phyloP scores from a whole-genome alignment of 441 rosid species.

The Cnidoscolus chayamansa region DNA sequence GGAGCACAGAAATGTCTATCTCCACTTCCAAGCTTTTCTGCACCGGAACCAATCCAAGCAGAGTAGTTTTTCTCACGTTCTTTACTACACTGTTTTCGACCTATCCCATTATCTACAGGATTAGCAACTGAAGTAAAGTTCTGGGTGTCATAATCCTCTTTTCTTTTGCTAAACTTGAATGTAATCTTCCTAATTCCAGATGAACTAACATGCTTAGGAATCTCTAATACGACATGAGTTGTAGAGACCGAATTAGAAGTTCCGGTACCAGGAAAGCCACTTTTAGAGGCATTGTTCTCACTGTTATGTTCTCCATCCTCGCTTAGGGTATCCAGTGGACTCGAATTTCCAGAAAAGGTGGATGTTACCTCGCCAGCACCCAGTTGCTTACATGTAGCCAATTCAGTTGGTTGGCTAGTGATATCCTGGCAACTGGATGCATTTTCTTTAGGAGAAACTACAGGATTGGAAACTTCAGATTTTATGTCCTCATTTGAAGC shows the following conservation, averaged over 20 bases:
- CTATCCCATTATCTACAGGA: constrained; percentile 13
- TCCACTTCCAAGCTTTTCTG: constrained; percentile 26
- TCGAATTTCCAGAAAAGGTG: constrained; percentile 37
- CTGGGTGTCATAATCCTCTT: constrained; percentile 40
- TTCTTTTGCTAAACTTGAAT: constrained; percentile 69
- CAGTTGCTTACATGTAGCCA: constrained; percentile 25
- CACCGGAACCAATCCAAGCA: constrained; percentile 21
- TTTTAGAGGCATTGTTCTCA: constrained; percentile 21
- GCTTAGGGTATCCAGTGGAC: constrained; percentile 47
- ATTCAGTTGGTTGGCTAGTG: constrained; percentile 45
- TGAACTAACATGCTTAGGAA: constrained; percentile 74
- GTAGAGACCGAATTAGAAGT: constrained; percentile 34
- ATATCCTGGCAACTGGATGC: constrained; percentile 45
- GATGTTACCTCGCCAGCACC: constrained; percentile 39
- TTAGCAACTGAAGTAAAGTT: constrained; percentile 18
- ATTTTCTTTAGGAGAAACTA: constrained; percentile 53
- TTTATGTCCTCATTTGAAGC: constrained; percentile 60
- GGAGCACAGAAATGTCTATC: constrained; percentile 36
- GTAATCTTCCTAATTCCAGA: constrained; percentile 84
- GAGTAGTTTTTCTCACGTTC: constrained; percentile 18
- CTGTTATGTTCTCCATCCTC: constrained; percentile 39
- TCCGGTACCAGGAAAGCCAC: constrained; percentile 16
- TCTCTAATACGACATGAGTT: constrained; percentile 68
- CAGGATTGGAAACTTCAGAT: constrained; percentile 83
- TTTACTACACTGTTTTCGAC: not conserved